A percentile compares a stretch with the other conserved stretches of the same genome.
phyloP scores from a whole-genome alignment of 2,329 filamentous ascomycete species.

The Exophiala oligosperma region DNA sequence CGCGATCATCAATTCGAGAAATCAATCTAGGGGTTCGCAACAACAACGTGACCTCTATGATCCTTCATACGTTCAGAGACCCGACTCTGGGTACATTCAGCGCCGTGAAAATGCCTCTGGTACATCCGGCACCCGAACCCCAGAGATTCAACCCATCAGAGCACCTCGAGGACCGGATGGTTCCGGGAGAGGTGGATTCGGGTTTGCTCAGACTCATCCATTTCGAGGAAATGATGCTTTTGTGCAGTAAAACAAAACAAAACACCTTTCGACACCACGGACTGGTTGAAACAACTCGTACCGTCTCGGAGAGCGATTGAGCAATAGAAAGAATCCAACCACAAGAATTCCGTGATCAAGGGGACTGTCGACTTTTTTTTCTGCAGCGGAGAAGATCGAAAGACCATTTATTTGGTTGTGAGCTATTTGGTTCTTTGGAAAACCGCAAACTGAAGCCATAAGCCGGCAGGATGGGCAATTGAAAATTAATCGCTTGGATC shows the following conservation, averaged over 20 bases:
- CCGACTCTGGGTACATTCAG: slow-evolving; percentile 52
- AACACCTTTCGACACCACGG: not conserved
- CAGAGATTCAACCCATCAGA: slow-evolving; percentile 59
- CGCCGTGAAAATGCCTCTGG: slow-evolving; percentile 39
- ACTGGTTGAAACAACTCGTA: not conserved
- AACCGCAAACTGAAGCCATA: too few species aligned
- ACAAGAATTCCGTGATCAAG: too few species aligned
- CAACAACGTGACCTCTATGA: slow-evolving; percentile 71
- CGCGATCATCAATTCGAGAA: slow-evolving; percentile 16
- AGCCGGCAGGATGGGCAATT: too few species aligned
- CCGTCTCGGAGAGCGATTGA: too few species aligned
- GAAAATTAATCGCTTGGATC: too few species aligned
- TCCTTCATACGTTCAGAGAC: slow-evolving; percentile 68
- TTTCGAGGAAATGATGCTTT: not conserved
- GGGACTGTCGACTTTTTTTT: too few species aligned
- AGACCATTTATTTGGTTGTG: too few species aligned
- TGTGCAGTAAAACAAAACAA: not conserved
- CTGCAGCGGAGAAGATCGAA: too few species aligned
- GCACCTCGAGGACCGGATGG: slow-evolving; percentile 76
- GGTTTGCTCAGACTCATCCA: slow-evolving; percentile 52
- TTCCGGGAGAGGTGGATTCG: slow-evolving; percentile 74
- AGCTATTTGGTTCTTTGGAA: too few species aligned
- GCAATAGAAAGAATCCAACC: too few species aligned
- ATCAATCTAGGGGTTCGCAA: slow-evolving; percentile 31
- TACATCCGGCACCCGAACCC: slow-evolving; percentile 6